phyloP scores from a whole-genome alignment of 495 filamentous ascomycete species.

The Trichocladium antarcticum region DNA sequence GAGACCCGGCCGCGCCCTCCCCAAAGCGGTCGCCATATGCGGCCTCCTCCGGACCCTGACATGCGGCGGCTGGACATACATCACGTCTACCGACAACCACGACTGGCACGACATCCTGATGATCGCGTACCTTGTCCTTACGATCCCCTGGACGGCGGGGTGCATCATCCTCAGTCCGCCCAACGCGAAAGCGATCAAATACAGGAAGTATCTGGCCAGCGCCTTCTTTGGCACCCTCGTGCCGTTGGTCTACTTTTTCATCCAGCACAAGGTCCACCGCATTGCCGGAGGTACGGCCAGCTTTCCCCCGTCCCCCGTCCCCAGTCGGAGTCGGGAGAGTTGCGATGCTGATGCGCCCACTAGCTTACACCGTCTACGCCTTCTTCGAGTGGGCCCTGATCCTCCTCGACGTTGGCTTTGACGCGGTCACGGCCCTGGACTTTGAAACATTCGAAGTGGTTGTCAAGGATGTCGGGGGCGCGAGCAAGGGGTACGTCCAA shows the following conservation, averaged over 20 bases:
- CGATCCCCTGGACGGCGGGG: constrained; percentile 89
- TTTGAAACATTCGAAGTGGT: constrained; percentile 84
- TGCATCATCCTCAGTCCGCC: constrained; percentile 82
- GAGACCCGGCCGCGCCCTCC: constrained; percentile 57
- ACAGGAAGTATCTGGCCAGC: constrained; percentile 71
- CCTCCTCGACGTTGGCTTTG: constrained; percentile 90
- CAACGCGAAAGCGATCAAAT: constrained; percentile 74
- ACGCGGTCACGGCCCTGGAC: constrained; percentile 92
- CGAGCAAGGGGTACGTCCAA: constrained; percentile 97
- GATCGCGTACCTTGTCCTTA: constrained; percentile 94
- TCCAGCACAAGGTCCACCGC: constrained; percentile 96
- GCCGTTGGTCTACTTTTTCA: constrained; percentile 91
- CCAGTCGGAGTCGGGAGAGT: not conserved
- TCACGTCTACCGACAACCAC: constrained; percentile 97
- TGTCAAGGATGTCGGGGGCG: constrained; percentile 77
- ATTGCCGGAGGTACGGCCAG: constrained; percentile 71
- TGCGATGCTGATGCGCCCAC: constrained; percentile 12
- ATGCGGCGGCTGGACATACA: constrained; percentile 97
- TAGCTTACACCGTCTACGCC: constrained; percentile 95
- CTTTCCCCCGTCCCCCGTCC: not conserved
- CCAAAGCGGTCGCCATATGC: constrained; percentile 68
- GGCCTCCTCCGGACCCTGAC: constrained; percentile 84
- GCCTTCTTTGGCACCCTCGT: constrained; percentile 86
- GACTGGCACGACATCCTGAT: constrained; percentile 99
- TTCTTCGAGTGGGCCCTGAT: constrained; percentile 98